phyloP scores from a whole-genome alignment of 192 early-diverging fungal genomes.

The Entomortierella chlamydospora region DNA sequence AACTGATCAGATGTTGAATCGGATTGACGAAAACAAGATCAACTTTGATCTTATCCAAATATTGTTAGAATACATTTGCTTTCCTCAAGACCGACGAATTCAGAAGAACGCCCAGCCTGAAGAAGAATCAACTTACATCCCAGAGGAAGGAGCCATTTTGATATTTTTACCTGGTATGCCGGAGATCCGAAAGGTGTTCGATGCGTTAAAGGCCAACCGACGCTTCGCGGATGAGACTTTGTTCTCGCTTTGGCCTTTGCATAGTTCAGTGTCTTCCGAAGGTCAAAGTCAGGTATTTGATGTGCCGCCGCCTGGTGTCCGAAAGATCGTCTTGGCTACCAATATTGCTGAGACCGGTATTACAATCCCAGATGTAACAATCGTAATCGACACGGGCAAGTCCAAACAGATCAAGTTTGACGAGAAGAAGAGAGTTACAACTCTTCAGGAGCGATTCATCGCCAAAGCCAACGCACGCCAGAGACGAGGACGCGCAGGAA shows the following conservation, averaged over 20 bases:
- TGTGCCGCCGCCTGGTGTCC: constrained; percentile 52
- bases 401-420: constrained; percentile 81
- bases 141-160: constrained; percentile 66
- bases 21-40: constrained; percentile 71
- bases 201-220: constrained; percentile 59
- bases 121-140: constrained; percentile 49
- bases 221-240: constrained; percentile 60
- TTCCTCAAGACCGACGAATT: constrained; percentile 24
- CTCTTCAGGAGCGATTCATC: constrained; percentile 72
- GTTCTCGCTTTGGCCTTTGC: constrained; percentile 65
- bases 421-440: constrained; percentile 67
- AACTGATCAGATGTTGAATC: constrained; percentile 56
- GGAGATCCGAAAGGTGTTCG: constrained; percentile 74
- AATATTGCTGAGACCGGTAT: constrained; percentile 89
- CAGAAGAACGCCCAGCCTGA: constrained; percentile 48
- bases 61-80: constrained; percentile 71
- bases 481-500: constrained; percentile 86
- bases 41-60: constrained; percentile 72
- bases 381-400: constrained; percentile 82
- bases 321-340: constrained; percentile 82
- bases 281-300: constrained; percentile 80
- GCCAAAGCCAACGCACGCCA: constrained; percentile 76
- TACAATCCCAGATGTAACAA: constrained; percentile 84
- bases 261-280: constrained; percentile 73
- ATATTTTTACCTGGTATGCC: constrained; percentile 82